Conservation (phyloP, 768 basidiomycete species). For the Psilocybe sp. region DNA sequence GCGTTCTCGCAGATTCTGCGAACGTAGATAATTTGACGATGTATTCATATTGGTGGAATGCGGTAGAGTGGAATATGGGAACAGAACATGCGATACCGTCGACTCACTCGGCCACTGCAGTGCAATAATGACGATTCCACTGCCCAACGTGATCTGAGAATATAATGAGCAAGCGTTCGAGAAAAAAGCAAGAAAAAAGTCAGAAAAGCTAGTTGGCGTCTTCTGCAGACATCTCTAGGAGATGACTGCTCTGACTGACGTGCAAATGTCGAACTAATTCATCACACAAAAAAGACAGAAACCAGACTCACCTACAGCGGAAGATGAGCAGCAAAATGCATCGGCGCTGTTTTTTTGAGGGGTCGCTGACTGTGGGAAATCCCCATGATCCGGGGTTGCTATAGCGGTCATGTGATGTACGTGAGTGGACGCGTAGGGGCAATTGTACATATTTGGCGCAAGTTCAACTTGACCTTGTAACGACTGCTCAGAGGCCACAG, state of each 20-base stretch:
- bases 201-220: slow-evolving; percentile 47
- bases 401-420: no score
- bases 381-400: no score
- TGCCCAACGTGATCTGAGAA: background rate
- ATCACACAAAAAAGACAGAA: slow-evolving; percentile 26
- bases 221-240: slow-evolving; percentile 24
- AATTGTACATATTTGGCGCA: no score
- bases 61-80: slow-evolving; percentile 7
- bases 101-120: slow-evolving; percentile 13
- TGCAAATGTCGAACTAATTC: slow-evolving; percentile 53
- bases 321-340: no score
- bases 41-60: slow-evolving; percentile 2
- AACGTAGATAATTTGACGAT: no score
- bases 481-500: no score
- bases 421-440: no score
- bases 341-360: no score
- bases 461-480: no score
- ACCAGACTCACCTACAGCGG: slow-evolving; percentile 4
- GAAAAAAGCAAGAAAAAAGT: slow-evolving; percentile 12
- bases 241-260: slow-evolving; percentile 51
- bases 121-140: background rate
- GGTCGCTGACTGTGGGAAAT: no score
- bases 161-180: background rate
- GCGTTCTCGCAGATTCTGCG: no score
- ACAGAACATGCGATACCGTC: slow-evolving; percentile 7